Conservation (phyloP, 805 yeast genomes). For the Blastobotrys chiropterorum region DNA sequence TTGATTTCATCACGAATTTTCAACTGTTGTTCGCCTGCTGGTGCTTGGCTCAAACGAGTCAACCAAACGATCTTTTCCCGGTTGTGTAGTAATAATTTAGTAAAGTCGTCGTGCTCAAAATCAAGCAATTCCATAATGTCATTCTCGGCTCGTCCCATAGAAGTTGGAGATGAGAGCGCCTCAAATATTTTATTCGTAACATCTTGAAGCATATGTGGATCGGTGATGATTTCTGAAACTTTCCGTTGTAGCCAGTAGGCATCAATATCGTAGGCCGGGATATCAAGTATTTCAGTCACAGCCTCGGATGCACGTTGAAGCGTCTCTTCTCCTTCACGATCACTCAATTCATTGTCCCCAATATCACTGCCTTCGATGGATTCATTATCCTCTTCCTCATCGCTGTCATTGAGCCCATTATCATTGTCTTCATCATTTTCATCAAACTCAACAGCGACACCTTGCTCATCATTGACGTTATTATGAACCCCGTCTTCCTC, state of each 20-base stretch:
- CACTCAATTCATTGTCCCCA: constrained; percentile 6
- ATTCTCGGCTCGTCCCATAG: constrained; percentile 44
- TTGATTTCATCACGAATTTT: constrained; percentile 38
- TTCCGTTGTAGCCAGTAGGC: constrained; percentile 51
- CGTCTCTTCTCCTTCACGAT: neutral
- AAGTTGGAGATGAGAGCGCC: constrained; percentile 35
- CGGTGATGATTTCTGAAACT: constrained; percentile 35
- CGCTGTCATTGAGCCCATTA: constrained; percentile 17
- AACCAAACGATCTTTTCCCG: constrained; percentile 50
- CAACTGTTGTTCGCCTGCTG: constrained; percentile 13
- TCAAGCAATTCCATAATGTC: constrained; percentile 49
- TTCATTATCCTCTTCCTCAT: constrained; percentile 14
- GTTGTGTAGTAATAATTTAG: constrained; percentile 45
- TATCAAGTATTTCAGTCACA: constrained; percentile 1
- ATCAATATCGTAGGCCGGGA: constrained; percentile 39
- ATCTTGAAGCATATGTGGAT: constrained; percentile 38
- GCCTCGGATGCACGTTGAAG: constrained; percentile 4
- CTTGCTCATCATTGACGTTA: constrained; percentile 32
- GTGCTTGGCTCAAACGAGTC: constrained; percentile 37
- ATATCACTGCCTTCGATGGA: constrained; percentile 6
- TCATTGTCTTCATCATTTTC: constrained; percentile 25
- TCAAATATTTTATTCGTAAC: constrained; percentile 37
- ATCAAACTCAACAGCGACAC: constrained; percentile 40
- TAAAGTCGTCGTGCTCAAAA: constrained; percentile 45
- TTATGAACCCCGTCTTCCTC: constrained; percentile 16